Evolutionary conservation across 225 moss, liverwort and hornwort species (phyloP).

Genomic region (Bryoerythrophyllum caledonicum): DNA sequence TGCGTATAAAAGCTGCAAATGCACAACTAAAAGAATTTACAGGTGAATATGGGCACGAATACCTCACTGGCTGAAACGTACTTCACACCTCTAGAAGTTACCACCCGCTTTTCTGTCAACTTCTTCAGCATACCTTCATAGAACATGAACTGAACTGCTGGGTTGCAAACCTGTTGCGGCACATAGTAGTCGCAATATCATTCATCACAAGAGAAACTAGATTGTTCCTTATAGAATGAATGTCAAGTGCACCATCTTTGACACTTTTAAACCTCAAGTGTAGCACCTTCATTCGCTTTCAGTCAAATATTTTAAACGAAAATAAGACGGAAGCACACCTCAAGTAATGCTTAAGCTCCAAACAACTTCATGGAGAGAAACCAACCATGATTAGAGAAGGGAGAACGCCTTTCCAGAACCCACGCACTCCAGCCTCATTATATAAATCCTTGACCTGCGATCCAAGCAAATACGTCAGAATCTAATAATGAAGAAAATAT

Average conservation of each 20-base stretch:
- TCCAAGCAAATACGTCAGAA: background rate
- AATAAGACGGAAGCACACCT: conserved; percentile 2
- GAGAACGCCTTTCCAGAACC: conserved; percentile 83
- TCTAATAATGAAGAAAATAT: background rate
- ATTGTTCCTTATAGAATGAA: background rate
- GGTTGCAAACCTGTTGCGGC: conserved; percentile 80
- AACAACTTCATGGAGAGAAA: conserved; percentile 1
- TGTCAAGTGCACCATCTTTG: background rate
- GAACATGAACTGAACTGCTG: conserved; percentile 96
- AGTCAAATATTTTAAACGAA: background rate
- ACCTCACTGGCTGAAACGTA: conserved; percentile 82
- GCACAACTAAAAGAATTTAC: background rate
- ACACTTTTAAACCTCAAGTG: background rate
- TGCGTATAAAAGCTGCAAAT: background rate
- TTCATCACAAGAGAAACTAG: background rate
- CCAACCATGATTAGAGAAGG: conserved; percentile 80
- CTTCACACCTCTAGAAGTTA: conserved; percentile 65
- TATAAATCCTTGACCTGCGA: conserved; percentile 61
- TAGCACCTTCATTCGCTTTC: background rate
- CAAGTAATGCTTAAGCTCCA: background rate
- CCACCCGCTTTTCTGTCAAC: conserved; percentile 71
- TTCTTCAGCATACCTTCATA: conserved; percentile 87
- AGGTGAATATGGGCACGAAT: background rate
- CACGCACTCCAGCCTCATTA: conserved; percentile 62
- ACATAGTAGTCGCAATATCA: background rate